These are phyloP conservation scores for Pyrus hybrid DNA, from an alignment of 331 rosid genomes.

Conservation along the genomic window DNA sequence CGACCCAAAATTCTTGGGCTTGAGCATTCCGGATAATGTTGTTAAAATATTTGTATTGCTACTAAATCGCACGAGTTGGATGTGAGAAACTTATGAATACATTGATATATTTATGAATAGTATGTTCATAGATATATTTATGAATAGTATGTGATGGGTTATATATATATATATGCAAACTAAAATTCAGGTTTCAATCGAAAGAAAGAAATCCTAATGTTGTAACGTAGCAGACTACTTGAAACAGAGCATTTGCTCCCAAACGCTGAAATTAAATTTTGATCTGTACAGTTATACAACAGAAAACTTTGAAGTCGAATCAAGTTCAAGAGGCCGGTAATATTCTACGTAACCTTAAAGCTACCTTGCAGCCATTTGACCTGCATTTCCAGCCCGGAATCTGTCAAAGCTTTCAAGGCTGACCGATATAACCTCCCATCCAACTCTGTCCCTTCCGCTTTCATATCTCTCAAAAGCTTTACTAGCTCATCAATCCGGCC, in stretches of 20 bases:
- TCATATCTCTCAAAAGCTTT: slow-evolving; percentile 61
- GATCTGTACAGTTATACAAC: not conserved
- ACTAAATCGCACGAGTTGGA: no score
- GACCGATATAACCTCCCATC: slow-evolving; percentile 64
- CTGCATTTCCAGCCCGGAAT: slow-evolving; percentile 60
- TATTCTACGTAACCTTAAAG: slow-evolving; percentile 13
- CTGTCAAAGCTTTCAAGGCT: slow-evolving; percentile 53
- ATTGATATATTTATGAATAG: no score
- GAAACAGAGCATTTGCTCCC: not conserved
- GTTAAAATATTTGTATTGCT: no score
- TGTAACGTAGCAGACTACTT: not conserved
- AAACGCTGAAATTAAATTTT: not conserved
- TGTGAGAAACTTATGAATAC: no score
- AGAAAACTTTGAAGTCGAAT: not conserved
- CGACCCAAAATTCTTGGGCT: no score
- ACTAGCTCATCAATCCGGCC: slow-evolving; percentile 49
- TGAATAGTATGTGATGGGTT: no score
- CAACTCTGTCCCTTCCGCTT: slow-evolving; percentile 41
- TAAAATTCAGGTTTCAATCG: not conserved
- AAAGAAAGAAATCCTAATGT: not conserved
- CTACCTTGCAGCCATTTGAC: slow-evolving; percentile 49
- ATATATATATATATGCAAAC: not conserved
- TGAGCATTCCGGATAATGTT: no score
- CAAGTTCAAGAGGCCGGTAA: no score
- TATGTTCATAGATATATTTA: no score